Evolutionary conservation across 2,329 filamentous ascomycete species (phyloP).

Genomic region (Sodiomyces alkalinus): DNA sequence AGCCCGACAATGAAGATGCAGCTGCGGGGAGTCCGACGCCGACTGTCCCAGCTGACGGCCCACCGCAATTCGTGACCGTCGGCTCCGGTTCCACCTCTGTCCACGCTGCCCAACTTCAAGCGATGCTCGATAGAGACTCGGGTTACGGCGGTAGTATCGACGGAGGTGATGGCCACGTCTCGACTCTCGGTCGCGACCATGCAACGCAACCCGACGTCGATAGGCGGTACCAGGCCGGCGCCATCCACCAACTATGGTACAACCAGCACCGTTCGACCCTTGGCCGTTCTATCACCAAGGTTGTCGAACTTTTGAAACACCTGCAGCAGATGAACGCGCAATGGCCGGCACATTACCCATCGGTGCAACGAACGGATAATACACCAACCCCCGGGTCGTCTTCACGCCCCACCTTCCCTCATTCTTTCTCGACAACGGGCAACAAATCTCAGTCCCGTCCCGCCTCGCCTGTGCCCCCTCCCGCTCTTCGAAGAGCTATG

Average conservation of each 20-base stretch:
- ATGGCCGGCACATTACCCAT: conserved; percentile 93
- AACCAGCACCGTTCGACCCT: conserved; percentile 82
- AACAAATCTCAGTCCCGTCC: conserved; percentile 24
- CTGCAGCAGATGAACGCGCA: conserved; percentile 79
- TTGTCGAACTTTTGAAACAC: conserved; percentile 67
- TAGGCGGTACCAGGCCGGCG: conserved; percentile 50
- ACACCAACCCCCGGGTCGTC: conserved; percentile 19
- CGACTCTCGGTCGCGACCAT: conserved; percentile 16
- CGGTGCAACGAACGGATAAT: conserved; percentile 53
- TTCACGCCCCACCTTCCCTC: conserved; percentile 45
- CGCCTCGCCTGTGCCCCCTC: conserved; percentile 27
- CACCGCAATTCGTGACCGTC: conserved; percentile 72
- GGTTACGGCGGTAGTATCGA: conserved; percentile 76
- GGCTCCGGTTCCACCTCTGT: conserved; percentile 69
- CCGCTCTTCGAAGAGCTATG: conserved; percentile 49
- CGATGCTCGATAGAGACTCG: conserved; percentile 68
- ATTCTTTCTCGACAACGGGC: conserved; percentile 45
- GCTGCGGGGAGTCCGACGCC: conserved; percentile 12
- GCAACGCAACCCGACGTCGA: conserved; percentile 12
- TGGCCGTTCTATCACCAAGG: conserved; percentile 74
- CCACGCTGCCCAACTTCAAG: conserved; percentile 66
- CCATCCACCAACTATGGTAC: conserved; percentile 87
- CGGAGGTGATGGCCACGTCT: conserved; percentile 38
- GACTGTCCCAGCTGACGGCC: conserved; percentile 11
- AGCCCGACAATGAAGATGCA: conserved; percentile 12